Evolutionary conservation across 192 early-diverging fungal genomes (phyloP), one percentile per base, ranked within the genome.

Genomic region (Umbelopsis sp.): DNA sequence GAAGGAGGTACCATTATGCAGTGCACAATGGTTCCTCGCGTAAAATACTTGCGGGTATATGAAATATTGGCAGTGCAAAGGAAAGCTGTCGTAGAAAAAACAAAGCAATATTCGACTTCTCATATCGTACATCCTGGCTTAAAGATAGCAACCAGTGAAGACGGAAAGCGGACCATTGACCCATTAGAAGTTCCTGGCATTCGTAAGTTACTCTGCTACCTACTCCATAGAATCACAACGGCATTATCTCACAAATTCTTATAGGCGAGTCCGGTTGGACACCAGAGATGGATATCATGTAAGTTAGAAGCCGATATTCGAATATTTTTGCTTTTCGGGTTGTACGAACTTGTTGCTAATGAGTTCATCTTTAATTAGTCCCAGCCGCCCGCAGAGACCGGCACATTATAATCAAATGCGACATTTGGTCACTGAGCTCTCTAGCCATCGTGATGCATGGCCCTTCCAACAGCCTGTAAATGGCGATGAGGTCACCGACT

Each of bases 1-100:
- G 96, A 97, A 72, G 97, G 96, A 15, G 98, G 96, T 46, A 99
- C 96, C 9, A 84, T 99, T 18, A 97, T 99, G 95, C 94, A 94
- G 91, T 97, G 95, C 82, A 89, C 93, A 4, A 92, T 96, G 85
- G 83, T 97, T 25, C 91, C 89, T n/a, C 93, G 88, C 78, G 91
- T 98, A 58, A 88, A 91, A 49, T 98, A 98, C 76, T 74, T 93
- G 23, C 78, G 90, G 64, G 87, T 89, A 51, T 82, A 83, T 15
- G 85, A 90, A 45, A 90, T 92, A 41, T 77, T 98, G 30, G 82
- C 80, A n/a, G 80, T 74, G 37, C 97, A 98, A 69, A 80, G 89
- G 47, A 80, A 81, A 86, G 93, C 94, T 1, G 90, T 98, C 16
- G 83, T 92, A 41, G 85, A 97, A 67, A 95, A 92, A 80, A 97